Base-by-base conservation (phyloP, 2,329 filamentous ascomycete species). In the Alternaria brassicae region DNA sequence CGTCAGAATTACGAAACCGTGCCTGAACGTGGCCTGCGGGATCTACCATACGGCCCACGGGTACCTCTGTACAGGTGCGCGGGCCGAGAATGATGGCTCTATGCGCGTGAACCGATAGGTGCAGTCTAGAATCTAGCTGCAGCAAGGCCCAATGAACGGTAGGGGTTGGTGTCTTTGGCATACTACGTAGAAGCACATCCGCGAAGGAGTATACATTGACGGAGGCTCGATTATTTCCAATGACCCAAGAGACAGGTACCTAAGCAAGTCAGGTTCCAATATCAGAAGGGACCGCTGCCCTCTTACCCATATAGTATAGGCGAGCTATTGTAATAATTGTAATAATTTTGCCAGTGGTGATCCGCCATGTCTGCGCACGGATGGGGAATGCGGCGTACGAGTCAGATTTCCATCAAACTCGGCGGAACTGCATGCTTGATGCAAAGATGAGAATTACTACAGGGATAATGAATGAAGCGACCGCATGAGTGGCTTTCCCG, bases 401-500 rank as follows among this genome's bases (percentile, higher is more conserved):
- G 23, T 12, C 15, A 28, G 32, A 17, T 36, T 34, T 36, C 21
- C 21, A 39, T 15, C 37, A 10, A 8, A 17, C 40, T 44, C 40
- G 21, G 13, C 30, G 36, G 41, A 15, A 36, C 37, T 50, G 45
- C 10, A 45, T 37, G 30, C 30, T 54, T 28, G 32, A 8, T 44
- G 27, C 32, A 8, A 28, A 45, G 49, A 53, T 53, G 34, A 56
- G 54, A 23, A 28, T 12, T 13, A 56, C 40, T 36, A 23, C 47
- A 56, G 49, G 40, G 40, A 28, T 39, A 19, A 36, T 17, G 30
- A 19, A 36, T 17, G 30, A 4, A 56, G 53, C 30, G 47, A 28
- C 53, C 39, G 47, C 39, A 53, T 47, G 37, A 53, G 49, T 47
- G 49, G 41, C 49, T 51, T 51, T 36, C 34, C 19, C 19, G 30